Percentiles rank a stretch among this genome's conserved stretches.
Evolutionary conservation across 2,329 filamentous ascomycete genomes (phyloP).

Genomic region (Sclerotinia spermophila): DNA sequence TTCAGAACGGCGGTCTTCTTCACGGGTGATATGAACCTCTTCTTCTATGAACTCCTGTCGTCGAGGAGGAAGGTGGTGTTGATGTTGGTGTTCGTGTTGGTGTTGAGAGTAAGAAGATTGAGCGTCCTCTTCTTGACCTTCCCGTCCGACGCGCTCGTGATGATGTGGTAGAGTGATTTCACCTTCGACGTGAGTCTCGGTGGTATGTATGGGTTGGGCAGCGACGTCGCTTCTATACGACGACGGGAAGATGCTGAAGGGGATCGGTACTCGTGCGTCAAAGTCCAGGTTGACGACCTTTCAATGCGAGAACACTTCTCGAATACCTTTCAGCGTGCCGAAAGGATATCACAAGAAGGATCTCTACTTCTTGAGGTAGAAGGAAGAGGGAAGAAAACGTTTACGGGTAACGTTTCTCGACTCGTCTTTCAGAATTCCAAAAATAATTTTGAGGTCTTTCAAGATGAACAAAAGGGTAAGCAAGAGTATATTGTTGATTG

Average conservation of each 20-base stretch:
- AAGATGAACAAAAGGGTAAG: not conserved
- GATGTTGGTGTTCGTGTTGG: not conserved
- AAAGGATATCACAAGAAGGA: slow-evolving; percentile 68
- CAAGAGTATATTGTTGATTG: not conserved
- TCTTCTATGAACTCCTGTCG: slow-evolving; percentile 61
- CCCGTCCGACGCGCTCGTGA: slow-evolving; percentile 88
- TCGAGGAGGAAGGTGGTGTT: slow-evolving; percentile 34
- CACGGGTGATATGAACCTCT: slow-evolving; percentile 75
- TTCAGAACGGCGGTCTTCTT: slow-evolving; percentile 62
- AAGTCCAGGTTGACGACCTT: slow-evolving; percentile 98
- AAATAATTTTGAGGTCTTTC: not conserved
- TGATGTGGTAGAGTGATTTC: slow-evolving; percentile 67
- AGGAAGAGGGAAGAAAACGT: slow-evolving; percentile 41
- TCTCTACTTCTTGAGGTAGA: slow-evolving; percentile 59
- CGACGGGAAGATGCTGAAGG: slow-evolving; percentile 99
- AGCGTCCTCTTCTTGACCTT: slow-evolving; percentile 76
- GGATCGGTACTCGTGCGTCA: slow-evolving; percentile 98
- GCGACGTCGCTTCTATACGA: slow-evolving; percentile 76
- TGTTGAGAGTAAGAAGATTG: slow-evolving; percentile 54
- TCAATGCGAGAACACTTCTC: slow-evolving; percentile 65
- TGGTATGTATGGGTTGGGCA: slow-evolving; percentile 46
- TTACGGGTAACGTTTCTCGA: slow-evolving; percentile 21
- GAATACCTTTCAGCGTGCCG: slow-evolving; percentile 58
- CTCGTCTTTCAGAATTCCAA: slow-evolving; percentile 20
- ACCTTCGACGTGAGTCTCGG: slow-evolving; percentile 79